Conservation (phyloP, 2,329 filamentous ascomycete species). For the Talaromyces rugulosus region DNA sequence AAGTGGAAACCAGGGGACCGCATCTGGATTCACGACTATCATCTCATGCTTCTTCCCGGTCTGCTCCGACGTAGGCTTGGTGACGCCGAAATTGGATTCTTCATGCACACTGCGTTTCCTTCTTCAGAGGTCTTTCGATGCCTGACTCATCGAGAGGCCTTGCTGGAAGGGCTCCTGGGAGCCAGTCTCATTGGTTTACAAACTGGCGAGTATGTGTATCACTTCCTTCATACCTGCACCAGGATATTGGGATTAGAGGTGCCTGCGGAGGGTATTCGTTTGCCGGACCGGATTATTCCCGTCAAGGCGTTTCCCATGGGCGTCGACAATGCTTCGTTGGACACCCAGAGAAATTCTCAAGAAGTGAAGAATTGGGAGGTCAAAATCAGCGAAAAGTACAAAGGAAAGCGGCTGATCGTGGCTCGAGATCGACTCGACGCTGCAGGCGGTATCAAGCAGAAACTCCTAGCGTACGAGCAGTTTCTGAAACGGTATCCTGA, state of each 20-base stretch:
- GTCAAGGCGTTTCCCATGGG: constrained; percentile 79
- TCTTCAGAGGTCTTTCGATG: constrained; percentile 94
- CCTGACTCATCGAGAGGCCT: constrained; percentile 72
- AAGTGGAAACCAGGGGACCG: constrained; percentile 89
- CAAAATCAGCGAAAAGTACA: constrained; percentile 74
- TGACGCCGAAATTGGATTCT: constrained; percentile 91
- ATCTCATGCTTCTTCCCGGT: constrained; percentile 76
- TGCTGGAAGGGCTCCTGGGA: constrained; percentile 86
- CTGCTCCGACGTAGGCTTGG: constrained; percentile 80
- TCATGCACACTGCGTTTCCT: constrained; percentile 89
- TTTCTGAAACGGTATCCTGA: constrained; percentile 89
- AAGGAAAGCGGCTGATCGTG: constrained; percentile 83
- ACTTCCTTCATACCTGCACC: constrained; percentile 93
- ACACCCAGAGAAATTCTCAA: constrained; percentile 61
- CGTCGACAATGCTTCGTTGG: constrained; percentile 73
- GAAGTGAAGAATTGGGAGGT: constrained; percentile 74
- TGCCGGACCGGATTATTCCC: constrained; percentile 85
- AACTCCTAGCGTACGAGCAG: constrained; percentile 82
- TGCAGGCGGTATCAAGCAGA: constrained; percentile 86
- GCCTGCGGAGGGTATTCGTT: constrained; percentile 75
- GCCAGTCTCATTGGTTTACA: constrained; percentile 91
- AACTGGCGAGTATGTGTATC: constrained; percentile 83
- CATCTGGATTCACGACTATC: constrained; percentile 95
- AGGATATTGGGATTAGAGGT: constrained; percentile 80
- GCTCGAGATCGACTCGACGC: constrained; percentile 90